Evolutionary conservation across 1,139 yeast species (phyloP), one percentile per base, ranked within the genome.

Genomic region (Eremothecium cymbalariae): DNA sequence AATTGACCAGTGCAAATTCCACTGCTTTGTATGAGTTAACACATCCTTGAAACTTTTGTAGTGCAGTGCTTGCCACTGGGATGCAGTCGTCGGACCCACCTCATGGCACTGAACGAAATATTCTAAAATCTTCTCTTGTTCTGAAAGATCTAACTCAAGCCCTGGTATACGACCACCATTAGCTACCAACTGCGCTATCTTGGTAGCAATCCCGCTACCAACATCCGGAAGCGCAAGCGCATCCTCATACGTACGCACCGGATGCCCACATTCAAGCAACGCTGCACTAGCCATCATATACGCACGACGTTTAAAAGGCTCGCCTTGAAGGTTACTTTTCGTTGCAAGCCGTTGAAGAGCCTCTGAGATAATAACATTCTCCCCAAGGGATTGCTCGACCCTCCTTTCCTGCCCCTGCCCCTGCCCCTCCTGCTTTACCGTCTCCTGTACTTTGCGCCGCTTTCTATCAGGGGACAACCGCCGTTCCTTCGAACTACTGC

Each of bases 41-140:
- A 70, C 58, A 35, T 72, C 74, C 0, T 62, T 60, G 12, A 74
- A 51, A 1, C 68, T 58, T 8, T 61, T 52, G 14, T 57, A 43
- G 1, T 74, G 73, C 33, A 61, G 42, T 8, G 53, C 41, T 28
- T 64, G 57, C 67, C 77, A 70, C 28, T 59, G 53, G 28, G 55
- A 48, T 0, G 81, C 77, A 2, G 60, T 60, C 8, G 43, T 49
- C 1, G 65, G 55, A 1, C 82, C 83, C 8, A 76, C 74, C 0
- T 77, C 77, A 47, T 70, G 64, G 11, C 77, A 67, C 2, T 63
- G 60, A 28, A 59, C 55, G 34, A 76, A 66, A 33, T 58, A 45
- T n/a, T 53, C 53, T 15, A 69, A 37, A 4, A 49, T 46, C 11
- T 48, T 43, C 13, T 34, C 38, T 4, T 20, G 17, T 7, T 58